Evolutionary conservation across 352 stramenopile genomes (phyloP).

Genomic region (Phytopythium helicoides): DNA sequence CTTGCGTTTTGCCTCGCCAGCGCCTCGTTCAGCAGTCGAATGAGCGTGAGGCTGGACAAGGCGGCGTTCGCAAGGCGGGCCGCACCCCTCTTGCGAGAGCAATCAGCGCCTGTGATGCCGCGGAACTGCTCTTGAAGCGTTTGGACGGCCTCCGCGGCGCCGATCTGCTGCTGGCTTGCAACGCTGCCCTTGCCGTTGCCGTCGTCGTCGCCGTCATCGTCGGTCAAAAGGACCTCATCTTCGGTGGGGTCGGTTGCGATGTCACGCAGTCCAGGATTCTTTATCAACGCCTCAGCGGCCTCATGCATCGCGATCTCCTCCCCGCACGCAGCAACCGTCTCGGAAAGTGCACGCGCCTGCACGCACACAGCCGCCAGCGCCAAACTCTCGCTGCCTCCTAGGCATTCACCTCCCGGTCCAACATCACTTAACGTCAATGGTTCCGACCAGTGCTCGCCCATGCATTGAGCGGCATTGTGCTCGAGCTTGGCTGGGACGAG

Average conservation of each 20-base stretch:
- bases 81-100: too few relatives aligned
- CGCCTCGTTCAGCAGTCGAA: too few relatives aligned
- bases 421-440: conserved; percentile 7
- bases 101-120: too few relatives aligned
- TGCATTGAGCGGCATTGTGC: neutral
- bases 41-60: too few relatives aligned
- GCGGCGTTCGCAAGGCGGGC: too few relatives aligned
- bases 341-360: conserved; percentile 16
- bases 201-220: neutral
- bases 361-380: conserved; percentile 1
- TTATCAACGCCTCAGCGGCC: conserved; percentile 40
- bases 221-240: neutral
- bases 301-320: conserved; percentile 47
- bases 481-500: conserved; percentile 19
- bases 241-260: neutral
- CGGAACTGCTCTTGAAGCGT: too few relatives aligned
- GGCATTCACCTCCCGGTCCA: conserved; percentile 8
- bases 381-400: neutral
- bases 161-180: too few relatives aligned
- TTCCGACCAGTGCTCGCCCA: neutral
- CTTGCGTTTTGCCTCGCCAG: too few relatives aligned
- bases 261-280: conserved; percentile 30
- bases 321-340: conserved; percentile 17
- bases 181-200: too few relatives aligned
- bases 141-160: too few relatives aligned